Evolutionary conservation across 164 flowering plant species (phyloP), one percentile per base, ranked within the genome.

Genomic region (Paratinospora sagittata): DNA sequence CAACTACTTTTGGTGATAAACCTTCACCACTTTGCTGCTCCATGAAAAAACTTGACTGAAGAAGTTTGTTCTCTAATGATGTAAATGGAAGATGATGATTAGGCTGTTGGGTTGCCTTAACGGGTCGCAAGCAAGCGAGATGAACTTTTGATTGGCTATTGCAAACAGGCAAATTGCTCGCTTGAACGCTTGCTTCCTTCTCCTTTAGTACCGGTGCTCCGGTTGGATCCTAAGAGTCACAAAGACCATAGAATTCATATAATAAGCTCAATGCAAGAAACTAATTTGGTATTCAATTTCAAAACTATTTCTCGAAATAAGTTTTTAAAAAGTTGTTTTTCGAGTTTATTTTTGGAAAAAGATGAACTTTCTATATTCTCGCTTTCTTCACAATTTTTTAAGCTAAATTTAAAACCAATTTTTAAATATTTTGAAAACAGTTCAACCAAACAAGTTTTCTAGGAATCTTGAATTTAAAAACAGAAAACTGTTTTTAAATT

Each of bases 251-350:
- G 84, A 83, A 27, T 88, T 82, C 74, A n/a, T n/a, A n/a, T n/a
- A n/a, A n/a, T n/a, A 88, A 78, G 76, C 87, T n/a, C n/a, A n/a
- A 83, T 60, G 90, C 92, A 0, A 86, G 83, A n/a, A n/a, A n/a
- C n/a, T n/a, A n/a, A n/a, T n/a, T n/a, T n/a, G n/a, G n/a, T n/a
- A n/a, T n/a, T n/a, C n/a, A n/a, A n/a, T n/a, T n/a, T n/a, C n/a
- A n/a, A n/a, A n/a, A n/a, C n/a, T n/a, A n/a, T n/a, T n/a, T n/a
- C n/a, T n/a, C n/a, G n/a, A n/a, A n/a, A n/a, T n/a, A n/a, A n/a
- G n/a, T n/a, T n/a, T n/a, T n/a, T n/a, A n/a, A n/a, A n/a, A n/a
- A n/a, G 69, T 81, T 83, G n/a, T 86, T 85, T 8, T 75, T 66
- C 6, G 74, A 26, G n/a, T 36, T 84, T 85, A 72, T 80, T 84